Evolutionary conservation across 1,139 yeast species (phyloP), one percentile per base, ranked within the genome.

Genomic region (Sugiyamaella japonica): DNA sequence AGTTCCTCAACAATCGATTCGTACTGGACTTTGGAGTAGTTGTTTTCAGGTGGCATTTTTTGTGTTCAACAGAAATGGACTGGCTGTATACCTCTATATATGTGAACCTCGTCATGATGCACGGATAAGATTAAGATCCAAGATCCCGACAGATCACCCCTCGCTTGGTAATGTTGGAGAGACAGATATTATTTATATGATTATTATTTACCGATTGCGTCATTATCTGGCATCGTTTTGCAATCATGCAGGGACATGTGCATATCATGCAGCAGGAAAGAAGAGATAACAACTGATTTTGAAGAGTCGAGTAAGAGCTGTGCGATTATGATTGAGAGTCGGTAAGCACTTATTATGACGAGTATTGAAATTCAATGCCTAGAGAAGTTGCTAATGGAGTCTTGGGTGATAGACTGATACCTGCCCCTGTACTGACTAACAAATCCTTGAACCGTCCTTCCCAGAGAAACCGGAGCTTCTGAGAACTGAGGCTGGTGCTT

Each of bases 391-490:
- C 56, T 28, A 63, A 66, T 3, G 76, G 73, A 10, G 60, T 65
- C 5, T 58, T 55, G 5, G 67, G 68, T 7, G 63, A 65, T 40
- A 69, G 66, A 53, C 72, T 68, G 8, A 85, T 60, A 52, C 79
- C 82, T 2, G 84, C 77, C 0, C 98, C 98, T 1, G 93, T 80
- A 52, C 90, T 84, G 4, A 91, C 76, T 52, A 93, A 69, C 64
- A 93, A 86, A 50, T 89, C 96, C 64, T 86, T 84, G 64, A 82
- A 81, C 59, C 88, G 79, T 0, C 98, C 97, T 66, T 89, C 97
- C 97, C 98, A 93, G 38, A 89, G 71, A 5, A 90, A 54, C 56
- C 82, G 83, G 7, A 88, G 64, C 56, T 81, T 77, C 60, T 77
- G 79, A 56, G 84, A 86, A 49, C 81, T 82, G 23, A 89, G 63